Evolutionary conservation across 768 basidiomycete species (phyloP).

Genomic region (Lactifluus piperatus): DNA sequence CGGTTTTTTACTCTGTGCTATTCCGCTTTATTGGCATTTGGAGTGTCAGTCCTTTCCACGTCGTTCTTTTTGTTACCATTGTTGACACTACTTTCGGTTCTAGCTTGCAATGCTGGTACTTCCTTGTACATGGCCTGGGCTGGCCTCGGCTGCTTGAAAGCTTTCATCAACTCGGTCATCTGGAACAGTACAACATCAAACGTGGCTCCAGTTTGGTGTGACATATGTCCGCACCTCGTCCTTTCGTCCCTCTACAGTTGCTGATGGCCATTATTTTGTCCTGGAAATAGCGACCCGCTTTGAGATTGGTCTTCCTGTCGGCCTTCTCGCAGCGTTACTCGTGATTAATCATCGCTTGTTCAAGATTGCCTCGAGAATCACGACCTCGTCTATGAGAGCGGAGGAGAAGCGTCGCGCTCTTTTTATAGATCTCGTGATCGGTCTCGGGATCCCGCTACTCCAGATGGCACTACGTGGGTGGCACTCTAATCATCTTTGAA

Average conservation of each 20-base stretch:
- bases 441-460: constrained; percentile 16
- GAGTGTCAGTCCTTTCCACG: constrained; percentile 27
- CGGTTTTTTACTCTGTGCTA: constrained; percentile 37
- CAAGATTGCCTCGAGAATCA: constrained; percentile 17
- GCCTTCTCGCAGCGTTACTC: constrained; percentile 28
- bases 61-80: too few species aligned
- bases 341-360: constrained; percentile 32
- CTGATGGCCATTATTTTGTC: not conserved
- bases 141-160: constrained; percentile 45
- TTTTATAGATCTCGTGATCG: constrained; percentile 8
- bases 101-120: constrained; percentile 63
- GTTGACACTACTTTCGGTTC: not conserved
- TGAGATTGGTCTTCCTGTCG: constrained; percentile 23
- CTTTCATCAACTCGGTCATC: constrained; percentile 57
- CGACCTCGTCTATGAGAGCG: not conserved
- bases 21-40: constrained; percentile 50
- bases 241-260: not conserved
- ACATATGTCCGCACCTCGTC: constrained; percentile 36
- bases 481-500: not conserved
- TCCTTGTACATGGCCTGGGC: constrained; percentile 65
- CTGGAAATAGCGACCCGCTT: constrained; percentile 25
- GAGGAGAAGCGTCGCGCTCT: constrained; percentile 14
- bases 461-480: constrained; percentile 27
- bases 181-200: constrained; percentile 54
- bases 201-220: constrained; percentile 43